Evolutionary conservation across 2,329 filamentous ascomycete species (phyloP).

Genomic region (Colletotrichum phormii): DNA sequence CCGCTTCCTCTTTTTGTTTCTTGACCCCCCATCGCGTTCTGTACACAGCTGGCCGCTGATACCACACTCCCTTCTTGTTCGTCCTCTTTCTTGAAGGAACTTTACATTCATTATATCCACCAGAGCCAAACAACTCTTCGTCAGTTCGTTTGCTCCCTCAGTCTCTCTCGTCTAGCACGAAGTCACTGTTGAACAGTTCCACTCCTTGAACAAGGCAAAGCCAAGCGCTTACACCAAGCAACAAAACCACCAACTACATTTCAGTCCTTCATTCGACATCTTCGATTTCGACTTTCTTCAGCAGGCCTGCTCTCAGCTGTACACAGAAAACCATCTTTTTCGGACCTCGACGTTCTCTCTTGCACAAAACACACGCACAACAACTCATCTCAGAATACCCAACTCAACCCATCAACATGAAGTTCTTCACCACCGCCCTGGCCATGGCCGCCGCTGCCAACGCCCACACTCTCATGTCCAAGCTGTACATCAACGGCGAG

Average conservation of each 20-base stretch:
- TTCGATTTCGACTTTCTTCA: slow-evolving; percentile 24
- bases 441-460: slow-evolving; percentile 51
- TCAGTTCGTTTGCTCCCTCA: slow-evolving; percentile 18
- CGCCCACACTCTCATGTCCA: slow-evolving; percentile 74
- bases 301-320: slow-evolving; percentile 31
- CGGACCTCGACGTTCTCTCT: slow-evolving; percentile 10
- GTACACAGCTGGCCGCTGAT: slow-evolving; percentile 34
- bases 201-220: slow-evolving; percentile 21
- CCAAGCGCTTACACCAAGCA: slow-evolving; percentile 29
- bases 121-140: neutral
- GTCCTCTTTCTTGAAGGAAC: slow-evolving; percentile 26
- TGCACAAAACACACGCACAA: neutral
- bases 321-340: neutral
- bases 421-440: slow-evolving; percentile 45
- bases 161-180: slow-evolving; percentile 11
- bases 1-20: slow-evolving; percentile 20
- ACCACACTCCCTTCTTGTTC: slow-evolving; percentile 35
- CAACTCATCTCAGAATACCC: slow-evolving; percentile 18
- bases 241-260: slow-evolving; percentile 10
- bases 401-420: slow-evolving; percentile 49
- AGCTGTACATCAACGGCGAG: slow-evolving; percentile 69
- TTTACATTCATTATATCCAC: slow-evolving; percentile 34
- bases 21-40: slow-evolving; percentile 28
- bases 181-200: slow-evolving; percentile 38
- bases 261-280: slow-evolving; percentile 22